Conservation (phyloP, 2,329 filamentous ascomycete species). For the Lachnellula cervina region DNA sequence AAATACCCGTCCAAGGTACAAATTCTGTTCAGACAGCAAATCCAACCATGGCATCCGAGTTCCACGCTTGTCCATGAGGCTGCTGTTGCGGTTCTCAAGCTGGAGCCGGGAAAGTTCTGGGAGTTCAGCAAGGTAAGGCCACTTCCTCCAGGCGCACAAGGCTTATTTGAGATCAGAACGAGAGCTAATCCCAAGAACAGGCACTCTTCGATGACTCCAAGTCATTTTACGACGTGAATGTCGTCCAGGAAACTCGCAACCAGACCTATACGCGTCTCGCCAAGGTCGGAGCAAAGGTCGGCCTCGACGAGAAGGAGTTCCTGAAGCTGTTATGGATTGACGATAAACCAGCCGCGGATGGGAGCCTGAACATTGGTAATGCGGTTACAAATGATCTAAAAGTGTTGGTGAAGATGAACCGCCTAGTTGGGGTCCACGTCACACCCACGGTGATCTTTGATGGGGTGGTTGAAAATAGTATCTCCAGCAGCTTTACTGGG, state of each 20-base stretch:
- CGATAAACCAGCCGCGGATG: slow-evolving; percentile 62
- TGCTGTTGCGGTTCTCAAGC: slow-evolving; percentile 69
- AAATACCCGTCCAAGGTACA: slow-evolving; percentile 58
- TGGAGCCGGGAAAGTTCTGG: slow-evolving; percentile 71
- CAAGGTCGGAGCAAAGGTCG: slow-evolving; percentile 61
- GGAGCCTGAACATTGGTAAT: slow-evolving; percentile 73
- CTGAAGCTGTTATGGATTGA: slow-evolving; percentile 64
- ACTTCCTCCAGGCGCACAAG: neutral
- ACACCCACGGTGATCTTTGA: slow-evolving; percentile 88
- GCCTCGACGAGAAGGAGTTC: slow-evolving; percentile 65
- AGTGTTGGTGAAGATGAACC: slow-evolving; percentile 71
- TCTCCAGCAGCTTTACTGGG: slow-evolving; percentile 71
- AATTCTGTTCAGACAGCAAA: slow-evolving; percentile 83
- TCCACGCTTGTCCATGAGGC: slow-evolving; percentile 80
- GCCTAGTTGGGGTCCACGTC: slow-evolving; percentile 80
- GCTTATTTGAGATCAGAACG: too few species aligned
- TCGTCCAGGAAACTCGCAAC: slow-evolving; percentile 82
- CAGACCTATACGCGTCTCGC: slow-evolving; percentile 76
- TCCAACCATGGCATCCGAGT: slow-evolving; percentile 93
- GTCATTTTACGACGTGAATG: slow-evolving; percentile 77
- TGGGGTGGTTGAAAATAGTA: slow-evolving; percentile 72
- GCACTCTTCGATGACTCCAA: slow-evolving; percentile 58
- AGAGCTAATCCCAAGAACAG: slow-evolving; percentile 4
- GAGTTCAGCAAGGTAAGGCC: slow-evolving; percentile 54
- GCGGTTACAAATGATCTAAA: slow-evolving; percentile 81